phyloP scores from a whole-genome alignment of 495 filamentous ascomycete species.

The Pseudevernia furfuracea region DNA sequence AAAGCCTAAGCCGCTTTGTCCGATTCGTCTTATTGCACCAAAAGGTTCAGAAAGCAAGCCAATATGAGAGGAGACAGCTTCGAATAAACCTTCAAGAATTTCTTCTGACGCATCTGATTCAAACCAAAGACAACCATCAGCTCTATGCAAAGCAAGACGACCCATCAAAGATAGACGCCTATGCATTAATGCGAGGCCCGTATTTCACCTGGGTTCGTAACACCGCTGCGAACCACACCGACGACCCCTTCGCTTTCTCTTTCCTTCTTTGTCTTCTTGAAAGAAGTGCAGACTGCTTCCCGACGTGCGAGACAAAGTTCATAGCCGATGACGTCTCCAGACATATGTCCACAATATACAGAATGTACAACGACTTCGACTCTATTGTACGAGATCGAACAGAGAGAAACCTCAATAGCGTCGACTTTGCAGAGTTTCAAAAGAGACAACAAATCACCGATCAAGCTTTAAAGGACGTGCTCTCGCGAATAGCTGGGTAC shows the following conservation, averaged over 20 bases:
- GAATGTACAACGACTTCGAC: conserved; percentile 40
- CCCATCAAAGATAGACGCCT: too few species aligned
- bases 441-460: too few species aligned
- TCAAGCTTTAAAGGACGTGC: too few species aligned
- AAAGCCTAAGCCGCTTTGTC: background rate
- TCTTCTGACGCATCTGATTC: conserved; percentile 27
- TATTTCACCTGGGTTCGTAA: conserved; percentile 30
- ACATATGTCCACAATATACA: conserved; percentile 33
- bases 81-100: conserved; percentile 24
- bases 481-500: too few species aligned
- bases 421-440: conserved; percentile 37
- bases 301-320: conserved; percentile 26
- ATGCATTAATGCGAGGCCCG: too few species aligned
- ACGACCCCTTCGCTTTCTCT: conserved; percentile 32
- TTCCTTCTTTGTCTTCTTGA: conserved; percentile 32
- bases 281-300: conserved; percentile 14
- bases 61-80: background rate
- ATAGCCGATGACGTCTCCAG: conserved; percentile 26
- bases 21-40: background rate
- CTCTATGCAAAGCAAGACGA: too few species aligned
- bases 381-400: conserved; percentile 28
- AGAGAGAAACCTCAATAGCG: conserved; percentile 36
- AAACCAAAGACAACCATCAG: conserved; percentile 24
- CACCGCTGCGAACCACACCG: conserved; percentile 32
- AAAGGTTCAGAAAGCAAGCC: conserved; percentile 1